These are phyloP conservation scores for Fusarium sp. DNA, from an alignment of 2,329 filamentous ascomycete species.

Conservation along the genomic window DNA sequence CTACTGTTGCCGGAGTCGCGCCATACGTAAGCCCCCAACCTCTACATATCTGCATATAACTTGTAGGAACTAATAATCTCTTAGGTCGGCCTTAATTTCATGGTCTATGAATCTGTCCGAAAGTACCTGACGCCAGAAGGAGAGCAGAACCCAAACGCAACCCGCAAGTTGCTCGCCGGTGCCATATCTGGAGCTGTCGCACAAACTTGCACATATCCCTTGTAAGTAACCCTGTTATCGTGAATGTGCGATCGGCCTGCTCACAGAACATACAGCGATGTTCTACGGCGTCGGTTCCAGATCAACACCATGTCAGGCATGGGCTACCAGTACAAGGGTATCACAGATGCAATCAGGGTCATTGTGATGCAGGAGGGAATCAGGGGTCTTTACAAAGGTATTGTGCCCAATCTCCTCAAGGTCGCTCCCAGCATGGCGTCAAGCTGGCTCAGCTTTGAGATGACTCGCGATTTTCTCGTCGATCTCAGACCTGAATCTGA, in stretches of 20 bases:
- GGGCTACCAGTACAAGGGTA: constrained; percentile 93
- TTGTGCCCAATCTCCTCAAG: constrained; percentile 94
- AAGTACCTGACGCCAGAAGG: constrained; percentile 88
- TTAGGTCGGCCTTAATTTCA: constrained; percentile 95
- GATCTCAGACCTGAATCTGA: constrained; percentile 62
- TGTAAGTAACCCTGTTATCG: constrained; percentile 67
- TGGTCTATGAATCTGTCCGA: constrained; percentile 94
- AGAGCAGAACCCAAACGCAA: constrained; percentile 81
- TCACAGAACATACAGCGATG: constrained; percentile 69
- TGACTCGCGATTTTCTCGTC: constrained; percentile 88
- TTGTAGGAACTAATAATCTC: constrained; percentile 4
- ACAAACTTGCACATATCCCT: constrained; percentile 98
- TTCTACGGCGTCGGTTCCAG: constrained; percentile 92
- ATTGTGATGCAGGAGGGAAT: constrained; percentile 88
- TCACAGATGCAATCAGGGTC: constrained; percentile 82
- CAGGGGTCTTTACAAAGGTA: constrained; percentile 92
- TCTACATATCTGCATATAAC: neutral
- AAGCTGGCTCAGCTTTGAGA: constrained; percentile 96
- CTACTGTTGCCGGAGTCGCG: constrained; percentile 93
- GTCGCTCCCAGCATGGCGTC: constrained; percentile 99
- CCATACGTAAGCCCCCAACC: constrained; percentile 75
- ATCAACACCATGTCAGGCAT: constrained; percentile 99
- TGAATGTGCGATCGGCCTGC: constrained; percentile 36
- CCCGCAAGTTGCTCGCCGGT: constrained; percentile 87
- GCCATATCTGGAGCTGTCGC: constrained; percentile 96